Base-by-base conservation (phyloP, 371 early-diverging fungal genomes). In the Mucor velutinosus region DNA sequence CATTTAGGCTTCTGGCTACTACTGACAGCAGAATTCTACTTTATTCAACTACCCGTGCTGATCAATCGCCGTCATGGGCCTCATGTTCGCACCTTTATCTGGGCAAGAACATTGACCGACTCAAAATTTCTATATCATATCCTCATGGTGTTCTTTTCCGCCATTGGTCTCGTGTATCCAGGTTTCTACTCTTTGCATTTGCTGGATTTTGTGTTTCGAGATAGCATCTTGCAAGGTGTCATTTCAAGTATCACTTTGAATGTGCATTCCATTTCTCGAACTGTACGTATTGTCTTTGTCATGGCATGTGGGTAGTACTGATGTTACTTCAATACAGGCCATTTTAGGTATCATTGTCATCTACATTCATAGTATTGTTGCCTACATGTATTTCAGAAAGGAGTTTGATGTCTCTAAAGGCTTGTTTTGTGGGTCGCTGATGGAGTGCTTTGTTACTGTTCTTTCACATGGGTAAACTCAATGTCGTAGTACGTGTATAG, bases 131-230 rank as follows among this genome's bases (percentile, higher is more conserved):
- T 81, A 19, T 84, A 84, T 53, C 85, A 84, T 69, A 23, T 74
- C 1, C 51, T 70, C 27, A 80, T 84, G 82, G 61, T 77, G 4
- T 8, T 73, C 3, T 71, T 85, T 21, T 84, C 86, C 0, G 19
- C 77, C 3, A 21, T 81, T 25, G 87, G 86, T 0, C 57, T 84
- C 0, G 66, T 66, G 32, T 74, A 73, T 58, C 86, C 83, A 12
- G 72, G 77, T 1, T 72, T 85, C 33, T 85, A 84, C 60, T 71
- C 86, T 1, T 53, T 82, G 15, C 87, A 87, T 64, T 58, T 87
- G 33, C 56, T 87, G n/a, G 87, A 87, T 57, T 85, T 85, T 70
- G 74, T 85, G n/a, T 87, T 81, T 69, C 72, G 87, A 15, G 87
- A 87, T 67, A 79, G 80, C 32, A 80, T 84, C 12, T 60, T 87